Conservation (phyloP, 495 filamentous ascomycete species). For the Neurospora sp. region DNA sequence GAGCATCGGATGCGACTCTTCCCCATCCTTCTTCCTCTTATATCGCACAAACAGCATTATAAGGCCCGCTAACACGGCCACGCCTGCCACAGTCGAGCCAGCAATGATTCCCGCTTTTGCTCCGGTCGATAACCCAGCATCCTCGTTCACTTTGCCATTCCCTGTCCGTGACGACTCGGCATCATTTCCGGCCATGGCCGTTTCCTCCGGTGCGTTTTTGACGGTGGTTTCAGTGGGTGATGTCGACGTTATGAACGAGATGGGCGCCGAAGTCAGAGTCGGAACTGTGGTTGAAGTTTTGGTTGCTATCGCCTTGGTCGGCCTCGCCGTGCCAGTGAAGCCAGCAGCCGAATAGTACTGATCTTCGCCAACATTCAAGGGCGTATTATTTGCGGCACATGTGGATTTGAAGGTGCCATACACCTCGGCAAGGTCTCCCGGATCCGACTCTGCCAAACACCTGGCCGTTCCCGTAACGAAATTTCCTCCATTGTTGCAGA, state of each 20-base stretch:
- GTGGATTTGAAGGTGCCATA: constrained; percentile 26
- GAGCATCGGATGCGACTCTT: constrained; percentile 28
- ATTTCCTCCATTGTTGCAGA: constrained; percentile 33
- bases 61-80: constrained; percentile 10
- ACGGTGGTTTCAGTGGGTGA: not conserved
- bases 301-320: not conserved
- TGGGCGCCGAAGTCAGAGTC: not conserved
- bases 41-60: constrained; percentile 16
- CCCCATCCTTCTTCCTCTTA: constrained; percentile 8
- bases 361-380: constrained; percentile 15
- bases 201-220: not conserved
- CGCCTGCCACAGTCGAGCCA: constrained; percentile 12
- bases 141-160: not conserved
- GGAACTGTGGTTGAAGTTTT: not conserved
- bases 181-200: not conserved
- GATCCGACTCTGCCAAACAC: constrained; percentile 26
- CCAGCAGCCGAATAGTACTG: constrained; percentile 27
- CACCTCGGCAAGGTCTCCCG: constrained; percentile 19
- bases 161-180: not conserved
- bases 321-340: constrained; percentile 5
- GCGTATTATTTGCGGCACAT: constrained; percentile 20
- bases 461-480: constrained; percentile 32
- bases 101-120: constrained; percentile 18
- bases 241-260: not conserved
- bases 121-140: constrained; percentile 7